Evolutionary conservation across 768 basidiomycete genomes (phyloP).

Genomic region (Trametes cubensis): DNA sequence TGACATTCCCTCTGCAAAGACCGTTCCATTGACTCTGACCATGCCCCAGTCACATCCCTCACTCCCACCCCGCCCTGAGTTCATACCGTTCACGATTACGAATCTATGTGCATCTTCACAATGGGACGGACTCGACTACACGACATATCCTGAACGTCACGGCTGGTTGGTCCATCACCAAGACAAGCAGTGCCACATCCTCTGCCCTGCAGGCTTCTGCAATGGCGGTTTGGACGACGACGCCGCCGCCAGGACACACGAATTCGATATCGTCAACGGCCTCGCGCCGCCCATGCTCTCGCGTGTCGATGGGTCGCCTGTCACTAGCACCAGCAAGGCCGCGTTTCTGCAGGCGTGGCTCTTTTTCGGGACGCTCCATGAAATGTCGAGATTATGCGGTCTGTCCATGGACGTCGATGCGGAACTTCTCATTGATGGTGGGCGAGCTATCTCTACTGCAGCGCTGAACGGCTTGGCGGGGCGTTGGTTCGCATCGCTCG

Average conservation of each 20-base stretch:
- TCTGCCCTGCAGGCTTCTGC: slow-evolving; percentile 11
- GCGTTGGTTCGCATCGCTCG: slow-evolving; percentile 6
- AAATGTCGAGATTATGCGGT: slow-evolving; percentile 6
- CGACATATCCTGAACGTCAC: slow-evolving; percentile 1
- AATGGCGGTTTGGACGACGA: background rate
- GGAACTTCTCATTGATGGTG: background rate
- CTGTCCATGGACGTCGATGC: background rate
- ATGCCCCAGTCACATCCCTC: background rate
- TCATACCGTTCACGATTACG: slow-evolving; percentile 10
- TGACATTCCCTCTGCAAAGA: too few relatives aligned
- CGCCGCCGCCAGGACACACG: too few relatives aligned
- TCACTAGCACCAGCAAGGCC: slow-evolving; percentile 1
- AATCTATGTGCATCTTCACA: background rate
- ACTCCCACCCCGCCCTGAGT: slow-evolving; percentile 7
- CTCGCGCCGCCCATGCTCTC: background rate
- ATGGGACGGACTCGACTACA: slow-evolving; percentile 5
- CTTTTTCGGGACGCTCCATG: slow-evolving; percentile 5
- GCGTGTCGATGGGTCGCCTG: slow-evolving; percentile 2
- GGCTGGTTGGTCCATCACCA: slow-evolving; percentile 1
- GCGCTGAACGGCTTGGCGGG: slow-evolving; percentile 8
- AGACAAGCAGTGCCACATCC: slow-evolving; percentile 3
- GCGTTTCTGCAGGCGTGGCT: slow-evolving; percentile 15
- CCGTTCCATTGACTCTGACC: background rate
- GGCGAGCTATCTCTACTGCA: background rate
- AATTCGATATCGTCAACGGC: background rate